Conservation (phyloP, 345 rosid species). For the Microcos paniculata region DNA sequence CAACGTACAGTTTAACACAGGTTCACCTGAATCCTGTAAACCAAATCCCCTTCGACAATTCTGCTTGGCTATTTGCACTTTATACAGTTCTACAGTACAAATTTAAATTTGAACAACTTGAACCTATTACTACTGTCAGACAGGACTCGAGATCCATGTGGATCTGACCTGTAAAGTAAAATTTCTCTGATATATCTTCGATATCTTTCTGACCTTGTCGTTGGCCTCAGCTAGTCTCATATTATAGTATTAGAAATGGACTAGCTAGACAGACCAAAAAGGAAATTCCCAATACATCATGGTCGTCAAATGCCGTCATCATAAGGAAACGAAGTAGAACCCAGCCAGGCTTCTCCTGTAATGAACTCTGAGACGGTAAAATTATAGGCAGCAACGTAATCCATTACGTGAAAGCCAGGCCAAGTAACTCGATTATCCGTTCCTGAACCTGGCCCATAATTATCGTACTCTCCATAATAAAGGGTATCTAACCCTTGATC, state of each 20-base stretch:
- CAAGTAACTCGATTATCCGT: slow-evolving; percentile 62
- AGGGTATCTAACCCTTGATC: slow-evolving; percentile 45
- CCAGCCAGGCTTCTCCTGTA: slow-evolving; percentile 69
- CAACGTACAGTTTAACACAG: background rate
- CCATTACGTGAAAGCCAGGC: slow-evolving; percentile 71
- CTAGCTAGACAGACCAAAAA: background rate
- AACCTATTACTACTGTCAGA: background rate
- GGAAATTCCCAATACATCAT: background rate
- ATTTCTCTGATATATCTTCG: background rate
- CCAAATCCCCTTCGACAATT: background rate
- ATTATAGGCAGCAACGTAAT: slow-evolving; percentile 55
- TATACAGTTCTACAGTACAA: background rate
- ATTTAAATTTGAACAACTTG: background rate
- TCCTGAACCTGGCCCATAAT: slow-evolving; percentile 73
- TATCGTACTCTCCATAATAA: slow-evolving; percentile 80
- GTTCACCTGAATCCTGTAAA: background rate
- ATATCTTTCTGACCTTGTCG: background rate
- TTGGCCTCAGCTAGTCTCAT: background rate
- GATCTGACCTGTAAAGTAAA: slow-evolving; percentile 8
- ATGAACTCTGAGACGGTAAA: slow-evolving; percentile 75
- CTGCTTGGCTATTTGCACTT: background rate
- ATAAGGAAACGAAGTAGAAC: slow-evolving; percentile 76
- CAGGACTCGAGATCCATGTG: slow-evolving; percentile 5
- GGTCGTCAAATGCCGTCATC: slow-evolving; percentile 47
- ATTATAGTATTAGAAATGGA: background rate